Percentiles rank a stretch among this genome's conserved stretches.
phyloP scores from a whole-genome alignment of 1,139 yeast genomes.

The Yamadazyma blattariae region DNA sequence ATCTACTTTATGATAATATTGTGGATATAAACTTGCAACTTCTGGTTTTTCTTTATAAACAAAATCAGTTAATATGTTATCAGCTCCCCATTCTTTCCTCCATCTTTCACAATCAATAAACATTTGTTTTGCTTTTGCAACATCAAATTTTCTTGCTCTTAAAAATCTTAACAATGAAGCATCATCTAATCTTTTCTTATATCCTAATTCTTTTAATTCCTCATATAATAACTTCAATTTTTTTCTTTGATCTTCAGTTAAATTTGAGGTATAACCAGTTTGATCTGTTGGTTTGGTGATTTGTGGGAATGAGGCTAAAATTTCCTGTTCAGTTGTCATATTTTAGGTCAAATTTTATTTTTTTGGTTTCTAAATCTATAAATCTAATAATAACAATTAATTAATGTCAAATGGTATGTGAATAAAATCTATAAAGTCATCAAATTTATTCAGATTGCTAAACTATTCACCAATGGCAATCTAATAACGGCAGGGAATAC shows the following conservation, averaged over 20 bases:
- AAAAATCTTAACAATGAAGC: conserved; percentile 87
- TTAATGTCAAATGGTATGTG: no score
- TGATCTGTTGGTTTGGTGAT: conserved; percentile 53
- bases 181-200: conserved; percentile 75
- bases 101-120: conserved; percentile 84
- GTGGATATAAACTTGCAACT: conserved; percentile 90
- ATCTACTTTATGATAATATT: conserved; percentile 95
- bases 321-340: conserved; percentile 20
- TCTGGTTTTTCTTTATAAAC: conserved; percentile 85
- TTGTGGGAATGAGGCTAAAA: conserved; percentile 64
- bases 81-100: conserved; percentile 84
- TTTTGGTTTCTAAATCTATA: no score
- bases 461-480: no score
- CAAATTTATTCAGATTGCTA: no score
- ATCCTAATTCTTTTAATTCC: conserved; percentile 62
- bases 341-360: no score
- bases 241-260: conserved; percentile 65
- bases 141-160: conserved; percentile 92
- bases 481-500: no score
- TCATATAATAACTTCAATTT: conserved; percentile 58
- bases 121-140: conserved; percentile 78
- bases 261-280: conserved; percentile 81
- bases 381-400: no score
- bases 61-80: conserved; percentile 83
- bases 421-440: no score